Evolutionary conservation across 345 rosid species (phyloP).

Genomic region (Mangifera indica): DNA sequence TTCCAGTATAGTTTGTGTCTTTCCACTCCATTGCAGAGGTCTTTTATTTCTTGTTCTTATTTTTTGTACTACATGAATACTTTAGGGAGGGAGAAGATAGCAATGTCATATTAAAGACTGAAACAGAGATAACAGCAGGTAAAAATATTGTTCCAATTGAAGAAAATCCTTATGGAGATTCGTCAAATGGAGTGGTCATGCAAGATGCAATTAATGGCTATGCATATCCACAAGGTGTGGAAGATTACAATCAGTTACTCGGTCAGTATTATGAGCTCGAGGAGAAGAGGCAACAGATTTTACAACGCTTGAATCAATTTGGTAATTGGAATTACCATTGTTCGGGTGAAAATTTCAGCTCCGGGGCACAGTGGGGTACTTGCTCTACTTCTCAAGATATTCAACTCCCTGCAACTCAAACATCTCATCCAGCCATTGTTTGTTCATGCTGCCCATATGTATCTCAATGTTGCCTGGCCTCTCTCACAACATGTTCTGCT

Average conservation of each 20-base stretch:
- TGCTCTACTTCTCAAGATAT: conserved; percentile 31
- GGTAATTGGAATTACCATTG: conserved; percentile 39
- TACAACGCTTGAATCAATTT: conserved; percentile 45
- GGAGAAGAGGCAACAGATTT: conserved; percentile 50
- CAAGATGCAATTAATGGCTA: conserved; percentile 19
- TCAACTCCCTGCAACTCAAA: conserved; percentile 27
- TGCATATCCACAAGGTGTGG: conserved; percentile 28
- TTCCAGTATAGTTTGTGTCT: neutral
- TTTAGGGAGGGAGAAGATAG: conserved; percentile 30
- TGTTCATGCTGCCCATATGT: conserved; percentile 44
- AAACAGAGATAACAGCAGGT: conserved; percentile 17
- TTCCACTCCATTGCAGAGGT: neutral
- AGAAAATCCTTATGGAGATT: conserved; percentile 24
- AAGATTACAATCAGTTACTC: conserved; percentile 47
- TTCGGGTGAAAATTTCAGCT: conserved; percentile 37
- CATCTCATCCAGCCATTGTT: conserved; percentile 22
- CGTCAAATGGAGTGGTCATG: conserved; percentile 16
- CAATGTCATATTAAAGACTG: conserved; percentile 10
- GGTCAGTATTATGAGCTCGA: conserved; percentile 63
- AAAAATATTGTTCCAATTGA: conserved; percentile 19
- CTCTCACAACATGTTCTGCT: conserved; percentile 35
- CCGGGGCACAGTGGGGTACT: neutral
- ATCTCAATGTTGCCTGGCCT: conserved; percentile 29
- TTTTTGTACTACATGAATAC: conserved; percentile 10
- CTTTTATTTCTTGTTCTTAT: neutral